These are phyloP conservation scores for Camellia oleifera DNA, from an alignment of 179 eudicot genomes.

Conservation along the genomic window DNA sequence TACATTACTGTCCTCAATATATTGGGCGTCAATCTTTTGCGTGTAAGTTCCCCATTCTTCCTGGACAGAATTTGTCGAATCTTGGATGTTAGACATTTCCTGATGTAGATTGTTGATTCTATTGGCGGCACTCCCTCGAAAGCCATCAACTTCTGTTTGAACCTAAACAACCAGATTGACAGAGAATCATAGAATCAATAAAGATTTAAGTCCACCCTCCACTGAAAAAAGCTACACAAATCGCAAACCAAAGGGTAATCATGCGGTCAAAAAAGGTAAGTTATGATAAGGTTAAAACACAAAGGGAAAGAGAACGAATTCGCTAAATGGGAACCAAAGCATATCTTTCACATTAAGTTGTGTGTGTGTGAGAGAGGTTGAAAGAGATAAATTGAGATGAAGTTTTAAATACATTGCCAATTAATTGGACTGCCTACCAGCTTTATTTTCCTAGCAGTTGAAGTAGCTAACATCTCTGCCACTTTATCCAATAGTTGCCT, in stretches of 20 bases:
- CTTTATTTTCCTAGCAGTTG: conserved; percentile 33
- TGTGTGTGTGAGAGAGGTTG: no score
- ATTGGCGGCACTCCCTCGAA: conserved; percentile 27
- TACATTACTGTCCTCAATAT: conserved; percentile 21
- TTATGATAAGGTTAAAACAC: no score
- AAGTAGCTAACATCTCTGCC: conserved; percentile 33
- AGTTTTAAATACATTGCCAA: no score
- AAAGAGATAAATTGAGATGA: no score
- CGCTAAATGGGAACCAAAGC: no score
- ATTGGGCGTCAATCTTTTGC: conserved; percentile 21
- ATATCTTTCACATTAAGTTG: no score
- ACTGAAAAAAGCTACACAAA: neutral
- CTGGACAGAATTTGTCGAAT: conserved; percentile 19
- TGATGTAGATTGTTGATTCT: conserved; percentile 26
- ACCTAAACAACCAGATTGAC: conserved; percentile 19
- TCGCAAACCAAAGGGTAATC: neutral
- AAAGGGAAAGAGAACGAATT: no score
- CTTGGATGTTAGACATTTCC: conserved; percentile 29
- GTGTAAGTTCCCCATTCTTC: conserved; percentile 25
- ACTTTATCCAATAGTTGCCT: conserved; percentile 29
- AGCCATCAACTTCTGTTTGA: conserved; percentile 34
- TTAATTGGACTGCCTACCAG: conserved; percentile 18
- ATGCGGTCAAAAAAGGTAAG: neutral
- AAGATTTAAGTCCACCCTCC: neutral
- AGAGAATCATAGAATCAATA: neutral